A percentile compares a stretch with the other conserved stretches of the same genome.
Evolutionary conservation across 2,329 filamentous ascomycete genomes (phyloP).

Genomic region (Beauveria sp.): DNA sequence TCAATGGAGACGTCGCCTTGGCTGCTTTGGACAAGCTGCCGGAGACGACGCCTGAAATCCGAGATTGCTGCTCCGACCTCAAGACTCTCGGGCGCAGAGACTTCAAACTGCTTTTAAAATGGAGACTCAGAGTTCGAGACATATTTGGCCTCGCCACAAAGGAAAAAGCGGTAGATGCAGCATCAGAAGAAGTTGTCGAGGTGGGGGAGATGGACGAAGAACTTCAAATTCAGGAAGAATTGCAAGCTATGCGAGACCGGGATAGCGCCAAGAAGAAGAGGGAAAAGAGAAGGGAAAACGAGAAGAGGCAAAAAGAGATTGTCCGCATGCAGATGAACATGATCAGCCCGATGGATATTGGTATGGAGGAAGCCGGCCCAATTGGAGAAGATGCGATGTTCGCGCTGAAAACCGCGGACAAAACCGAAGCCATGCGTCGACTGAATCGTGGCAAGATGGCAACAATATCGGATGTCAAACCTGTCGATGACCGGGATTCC

Average conservation of each 20-base stretch:
- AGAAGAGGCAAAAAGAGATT: conserved; percentile 89
- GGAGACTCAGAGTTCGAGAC: conserved; percentile 83
- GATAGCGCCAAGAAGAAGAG: conserved; percentile 71
- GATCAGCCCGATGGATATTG: conserved; percentile 91
- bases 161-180: conserved; percentile 43
- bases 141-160: conserved; percentile 82
- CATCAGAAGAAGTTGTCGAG: conserved; percentile 64
- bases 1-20: conserved; percentile 76
- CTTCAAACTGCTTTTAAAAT: conserved; percentile 81
- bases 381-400: conserved; percentile 80
- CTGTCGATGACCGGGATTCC: conserved; percentile 21
- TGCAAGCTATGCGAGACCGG: conserved; percentile 74
- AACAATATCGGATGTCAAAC: conserved; percentile 49
- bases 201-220: conserved; percentile 93
- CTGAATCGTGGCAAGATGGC: conserved; percentile 67
- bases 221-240: conserved; percentile 77
- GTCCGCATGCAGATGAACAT: conserved; percentile 97
- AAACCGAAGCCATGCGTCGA: conserved; percentile 59
- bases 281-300: conserved; percentile 80
- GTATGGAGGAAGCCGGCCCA: conserved; percentile 76
- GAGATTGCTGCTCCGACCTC: conserved; percentile 70
- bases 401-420: conserved; percentile 72
- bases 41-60: conserved; percentile 78
- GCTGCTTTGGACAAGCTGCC: conserved; percentile 78
- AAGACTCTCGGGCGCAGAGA: conserved; percentile 90